These are phyloP conservation scores for Rhizomucor miehei DNA, from an alignment of 371 early-diverging fungal species.

Conservation along the genomic window DNA sequence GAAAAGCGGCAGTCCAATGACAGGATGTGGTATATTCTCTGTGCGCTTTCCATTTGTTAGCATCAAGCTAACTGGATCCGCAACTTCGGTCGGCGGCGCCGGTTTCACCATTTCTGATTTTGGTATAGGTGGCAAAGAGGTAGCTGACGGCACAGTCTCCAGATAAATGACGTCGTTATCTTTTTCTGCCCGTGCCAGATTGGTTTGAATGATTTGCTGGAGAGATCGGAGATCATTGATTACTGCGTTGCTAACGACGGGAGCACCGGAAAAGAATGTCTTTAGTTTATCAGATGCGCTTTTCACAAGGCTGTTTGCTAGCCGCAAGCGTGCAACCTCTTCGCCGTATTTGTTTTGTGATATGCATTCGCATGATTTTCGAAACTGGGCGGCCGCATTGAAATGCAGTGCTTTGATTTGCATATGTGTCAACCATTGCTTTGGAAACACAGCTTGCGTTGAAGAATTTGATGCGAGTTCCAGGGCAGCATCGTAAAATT, in stretches of 20 bases:
- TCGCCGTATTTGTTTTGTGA: slow-evolving; percentile 79
- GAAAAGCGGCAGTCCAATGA: slow-evolving; percentile 80
- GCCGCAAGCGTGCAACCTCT: slow-evolving; percentile 72
- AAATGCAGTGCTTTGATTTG: slow-evolving; percentile 72
- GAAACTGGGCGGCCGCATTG: slow-evolving; percentile 71
- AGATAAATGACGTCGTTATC: slow-evolving; percentile 91
- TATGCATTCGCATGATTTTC: slow-evolving; percentile 70
- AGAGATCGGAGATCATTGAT: slow-evolving; percentile 47
- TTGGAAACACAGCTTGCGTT: slow-evolving; percentile 36
- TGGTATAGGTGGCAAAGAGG: slow-evolving; percentile 56
- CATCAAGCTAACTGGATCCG: slow-evolving; percentile 50
- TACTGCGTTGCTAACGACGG: slow-evolving; percentile 22
- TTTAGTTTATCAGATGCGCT: slow-evolving; percentile 33
- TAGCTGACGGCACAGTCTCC: slow-evolving; percentile 65
- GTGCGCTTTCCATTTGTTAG: slow-evolving; percentile 25
- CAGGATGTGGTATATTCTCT: slow-evolving; percentile 26
- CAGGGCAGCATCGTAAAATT: slow-evolving; percentile 64
- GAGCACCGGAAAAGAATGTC: slow-evolving; percentile 13
- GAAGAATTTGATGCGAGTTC: slow-evolving; percentile 60
- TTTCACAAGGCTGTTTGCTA: slow-evolving; percentile 47
- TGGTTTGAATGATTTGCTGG: slow-evolving; percentile 54
- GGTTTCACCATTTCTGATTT: slow-evolving; percentile 75
- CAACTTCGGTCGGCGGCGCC: slow-evolving; percentile 25
- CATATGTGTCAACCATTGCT: slow-evolving; percentile 62
- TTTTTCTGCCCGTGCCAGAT: slow-evolving; percentile 73